Evolutionary conservation across 2,329 filamentous ascomycete genomes (phyloP), one percentile per base, ranked within the genome.

Genomic region (Paraphoma chrysanthemicola): DNA sequence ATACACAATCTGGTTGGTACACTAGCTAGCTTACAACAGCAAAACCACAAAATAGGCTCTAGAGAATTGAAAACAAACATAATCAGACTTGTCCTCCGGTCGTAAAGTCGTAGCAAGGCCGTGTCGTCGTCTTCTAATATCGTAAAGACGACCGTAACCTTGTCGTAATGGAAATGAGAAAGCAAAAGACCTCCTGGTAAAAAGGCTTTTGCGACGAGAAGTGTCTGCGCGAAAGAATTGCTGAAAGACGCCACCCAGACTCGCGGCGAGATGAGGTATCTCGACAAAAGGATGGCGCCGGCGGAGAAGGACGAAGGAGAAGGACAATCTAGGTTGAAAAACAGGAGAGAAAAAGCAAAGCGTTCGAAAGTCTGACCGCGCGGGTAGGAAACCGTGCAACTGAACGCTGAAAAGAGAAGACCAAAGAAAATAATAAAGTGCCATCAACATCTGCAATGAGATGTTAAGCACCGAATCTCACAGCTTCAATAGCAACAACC

Each of bases 401-500:
- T 5, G 23, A 23, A 23, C 23, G 23, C 23, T 3, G 23, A 5
- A 23, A 23, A 23, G 23, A 23, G 5, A 23, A 23, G 23, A 23
- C 33, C 41, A 41, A 51, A 5, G 5, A 44, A 16, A 7, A 36
- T 10, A 36, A 14, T 3, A 36, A 36, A 10, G 33, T 14, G 14
- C 10, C 3, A 10, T 36, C 10, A 36, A 10, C 9, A 14, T 36
- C 33, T 36, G 10, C 23, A 23, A 23, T 36, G 33, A 10, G 33
- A 3, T 10, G 33, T 10, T 10, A 10, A 14, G 33, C 14, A 14
- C 33, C 10, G 36, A 44, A 3, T 17, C 4, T 57, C 54, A 63
- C 6, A 11, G 17, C 29, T 49, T 59, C 43, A 67, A 46, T 7
- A 75, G 43, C 31, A 78, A 56, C 46, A 78, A 53, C 38, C 67